Base-by-base conservation (phyloP, 805 yeast genomes). In the Citeromyces nyonsensis region DNA sequence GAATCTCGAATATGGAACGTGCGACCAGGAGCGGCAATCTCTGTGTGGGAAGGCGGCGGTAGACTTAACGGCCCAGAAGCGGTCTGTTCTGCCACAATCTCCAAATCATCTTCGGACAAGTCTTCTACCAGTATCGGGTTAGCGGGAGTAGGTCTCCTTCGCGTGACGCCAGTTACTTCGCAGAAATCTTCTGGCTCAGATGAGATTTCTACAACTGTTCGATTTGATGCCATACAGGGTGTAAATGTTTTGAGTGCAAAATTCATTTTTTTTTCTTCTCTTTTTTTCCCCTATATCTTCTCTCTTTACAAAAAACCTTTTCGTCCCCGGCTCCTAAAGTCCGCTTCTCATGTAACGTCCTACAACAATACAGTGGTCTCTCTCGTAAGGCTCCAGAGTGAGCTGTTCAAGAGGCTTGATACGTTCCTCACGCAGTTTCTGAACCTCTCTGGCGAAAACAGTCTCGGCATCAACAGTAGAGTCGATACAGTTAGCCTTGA, bases 401-500 rank as follows among this genome's bases (percentile, higher is more conserved):
- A 91, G 75, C 71, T 91, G 98, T 66, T 91, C 98, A 54, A 86
- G 66, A 42, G 98, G 98, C 68, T 91, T 91, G 61, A 91, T 82
- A 62, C 94, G 79, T 71, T 91, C 98, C 65, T 88, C 97, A 66
- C 98, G 78, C 65, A 91, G 75, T 63, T 91, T 91, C 66, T 91
- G 96, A 38, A 91, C 96, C 69, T 91, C 98, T 69, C 97, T 83
- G 40, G 98, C 97, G 55, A 91, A 91, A 43, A 91, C 98, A 39
- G 96, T 86, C 71, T 91, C 97, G 44, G 98, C 98, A 58, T 86
- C 97, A 38, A 88, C 97, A 39, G 98, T 91, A 31, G 97, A 91
- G 66, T 91, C 98, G 59, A 91, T 91, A 84, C 98, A 91, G 85
- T 91, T 91, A 51, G 98, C 98, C 75, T 91, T 91, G 65, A 91